Evolutionary conservation across 495 filamentous ascomycete species (phyloP).

Genomic region (Paragyromitra xinjiangensis): DNA sequence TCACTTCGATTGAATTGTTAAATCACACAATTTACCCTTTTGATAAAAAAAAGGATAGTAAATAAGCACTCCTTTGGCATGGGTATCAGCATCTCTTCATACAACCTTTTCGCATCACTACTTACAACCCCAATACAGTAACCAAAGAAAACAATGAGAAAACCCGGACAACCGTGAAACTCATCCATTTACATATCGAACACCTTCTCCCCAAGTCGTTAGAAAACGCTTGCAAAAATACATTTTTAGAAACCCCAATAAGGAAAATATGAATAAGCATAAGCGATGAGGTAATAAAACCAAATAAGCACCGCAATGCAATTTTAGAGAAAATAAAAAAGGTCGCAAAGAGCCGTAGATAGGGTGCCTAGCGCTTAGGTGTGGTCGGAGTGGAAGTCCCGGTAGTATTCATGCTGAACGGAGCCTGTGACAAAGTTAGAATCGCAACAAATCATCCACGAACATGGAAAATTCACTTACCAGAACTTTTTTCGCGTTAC

Average conservation of each 20-base stretch:
- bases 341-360: not conserved
- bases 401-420: conserved; percentile 52
- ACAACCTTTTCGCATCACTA: conserved; percentile 20
- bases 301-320: conserved; percentile 10
- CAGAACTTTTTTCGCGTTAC: conserved; percentile 91
- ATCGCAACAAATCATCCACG: not conserved
- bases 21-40: not conserved
- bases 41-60: not conserved
- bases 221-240: not conserved
- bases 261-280: conserved; percentile 12
- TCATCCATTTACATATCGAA: conserved; percentile 29
- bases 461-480: conserved; percentile 65
- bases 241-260: conserved; percentile 25
- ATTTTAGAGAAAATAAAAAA: conserved; percentile 17
- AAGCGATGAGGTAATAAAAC: conserved; percentile 15
- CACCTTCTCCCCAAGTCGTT: conserved; percentile 9
- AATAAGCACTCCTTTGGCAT: conserved; percentile 6
- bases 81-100: conserved; percentile 21
- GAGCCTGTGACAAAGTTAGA: conserved; percentile 43
- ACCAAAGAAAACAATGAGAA: conserved; percentile 27
- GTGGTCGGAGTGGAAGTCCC: conserved; percentile 41
- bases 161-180: conserved; percentile 26
- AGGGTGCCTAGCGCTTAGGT: conserved; percentile 30
- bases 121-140: conserved; percentile 20
- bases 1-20: not conserved